These are phyloP conservation scores for Jamesozyma gamospora DNA, from an alignment of 805 yeast genomes.

Conservation along the genomic window DNA sequence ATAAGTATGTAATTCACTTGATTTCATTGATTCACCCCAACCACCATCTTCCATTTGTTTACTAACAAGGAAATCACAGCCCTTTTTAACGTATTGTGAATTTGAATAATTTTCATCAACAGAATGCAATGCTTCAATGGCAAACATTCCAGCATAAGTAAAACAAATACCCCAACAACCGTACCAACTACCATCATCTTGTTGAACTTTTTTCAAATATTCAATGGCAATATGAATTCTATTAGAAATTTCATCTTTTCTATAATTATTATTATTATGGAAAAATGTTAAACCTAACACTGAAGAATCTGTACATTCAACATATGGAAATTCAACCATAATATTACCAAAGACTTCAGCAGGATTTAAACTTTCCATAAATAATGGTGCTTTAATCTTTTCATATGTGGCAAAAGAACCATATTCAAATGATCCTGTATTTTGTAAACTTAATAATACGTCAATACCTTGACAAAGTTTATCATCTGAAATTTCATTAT, in stretches of 20 bases:
- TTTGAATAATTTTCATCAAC: constrained; percentile 56
- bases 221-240: constrained; percentile 67
- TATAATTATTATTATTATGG: constrained; percentile 53
- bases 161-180: constrained; percentile 98
- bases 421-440: constrained; percentile 63
- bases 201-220: constrained; percentile 62
- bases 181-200: constrained; percentile 88
- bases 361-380: constrained; percentile 74
- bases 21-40: constrained; percentile 93
- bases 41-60: constrained; percentile 87
- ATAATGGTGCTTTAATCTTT: constrained; percentile 66
- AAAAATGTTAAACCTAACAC: constrained; percentile 82
- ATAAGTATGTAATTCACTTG: constrained; percentile 72
- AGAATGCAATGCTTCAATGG: constrained; percentile 78
- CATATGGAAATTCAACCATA: constrained; percentile 97
- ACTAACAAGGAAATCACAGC: constrained; percentile 73
- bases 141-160: constrained; percentile 97
- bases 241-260: constrained; percentile 50
- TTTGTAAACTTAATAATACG: constrained; percentile 65
- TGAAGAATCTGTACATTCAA: constrained; percentile 94
- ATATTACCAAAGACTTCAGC: constrained; percentile 98
- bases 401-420: constrained; percentile 95
- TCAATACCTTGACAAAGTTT: constrained; percentile 64
- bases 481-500: constrained; percentile 43
- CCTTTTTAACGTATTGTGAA: constrained; percentile 52